phyloP scores from a whole-genome alignment of 768 basidiomycete species.

The Lactarius psammicola region DNA sequence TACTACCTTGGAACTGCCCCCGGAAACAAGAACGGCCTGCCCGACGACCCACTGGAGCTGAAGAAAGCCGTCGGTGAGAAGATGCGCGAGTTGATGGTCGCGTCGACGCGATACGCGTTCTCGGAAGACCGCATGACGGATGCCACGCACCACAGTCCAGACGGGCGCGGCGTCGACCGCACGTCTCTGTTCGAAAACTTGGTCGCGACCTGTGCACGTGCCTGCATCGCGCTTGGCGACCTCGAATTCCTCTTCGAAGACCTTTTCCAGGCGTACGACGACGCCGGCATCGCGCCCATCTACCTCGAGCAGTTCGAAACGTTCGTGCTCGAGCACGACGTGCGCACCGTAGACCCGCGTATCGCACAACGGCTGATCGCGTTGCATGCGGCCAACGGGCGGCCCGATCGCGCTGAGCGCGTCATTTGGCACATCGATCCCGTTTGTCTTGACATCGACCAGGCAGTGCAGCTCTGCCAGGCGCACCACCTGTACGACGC shows the following conservation, averaged over 20 bases:
- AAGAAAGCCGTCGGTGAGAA: constrained; percentile 68
- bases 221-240: constrained; percentile 77
- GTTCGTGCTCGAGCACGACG: constrained; percentile 71
- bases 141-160: constrained; percentile 73
- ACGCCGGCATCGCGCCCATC: constrained; percentile 78
- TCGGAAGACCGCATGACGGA: constrained; percentile 95
- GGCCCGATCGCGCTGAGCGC: constrained; percentile 76
- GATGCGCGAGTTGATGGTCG: constrained; percentile 78
- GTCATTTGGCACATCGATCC: constrained; percentile 98
- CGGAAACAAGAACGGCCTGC: constrained; percentile 88
- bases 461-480: constrained; percentile 85
- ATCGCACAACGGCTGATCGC: constrained; percentile 83
- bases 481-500: constrained; percentile 85
- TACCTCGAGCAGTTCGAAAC: constrained; percentile 81
- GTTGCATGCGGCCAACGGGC: constrained; percentile 67
- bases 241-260: constrained; percentile 91
- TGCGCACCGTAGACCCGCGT: constrained; percentile 77
- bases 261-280: constrained; percentile 85
- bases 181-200: constrained; percentile 88
- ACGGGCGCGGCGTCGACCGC: constrained; percentile 89
- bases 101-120: constrained; percentile 87
- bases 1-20: constrained; percentile 79
- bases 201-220: constrained; percentile 71
- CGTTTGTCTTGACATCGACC: constrained; percentile 86
- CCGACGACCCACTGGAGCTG: constrained; percentile 58